Evolutionary conservation across 2,329 filamentous ascomycete species (phyloP), one percentile per base, ranked within the genome.

Genomic region (Diaporthe citri): DNA sequence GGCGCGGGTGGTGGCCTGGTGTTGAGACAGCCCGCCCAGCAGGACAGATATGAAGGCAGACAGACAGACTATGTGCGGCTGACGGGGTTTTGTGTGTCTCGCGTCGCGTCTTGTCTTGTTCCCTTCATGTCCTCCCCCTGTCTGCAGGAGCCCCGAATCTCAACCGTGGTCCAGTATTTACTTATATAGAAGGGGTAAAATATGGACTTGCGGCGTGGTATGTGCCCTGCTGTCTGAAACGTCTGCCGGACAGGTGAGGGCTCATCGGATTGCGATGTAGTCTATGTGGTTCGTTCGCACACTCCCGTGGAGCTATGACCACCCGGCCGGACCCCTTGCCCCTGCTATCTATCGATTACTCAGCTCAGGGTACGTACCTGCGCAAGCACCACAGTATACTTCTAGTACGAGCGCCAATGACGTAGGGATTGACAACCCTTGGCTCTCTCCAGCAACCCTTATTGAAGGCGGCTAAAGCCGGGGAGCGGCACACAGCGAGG

Each of bases 51-150:
- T 31, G 20, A 6, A 39, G 28, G 1, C 4, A 34, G 28, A 9
- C 17, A 31, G 28, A 56, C 12, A 55, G 31, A 12, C 13, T 69
- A 60, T 55, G 48, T 48, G 22, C 1, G 43, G 43, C 22, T 39
- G 39, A 36, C 17, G 67, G 48, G 51, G 66, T n/a, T 66, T 22
- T 52, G 64, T 31, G 62, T 67, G 15, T 22, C 22, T 75, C 46
- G n/a, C 36, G 22, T 4, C 4, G 56, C 81, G 77, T 93, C 57
- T 59, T 75, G 55, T 31, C n/a, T 28, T 28, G 12, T 13, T 43
- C 59, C 41, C 28, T 28, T 66, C 43, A 9, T 34, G 60, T 17
- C 57, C 57, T 43, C 15, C 6, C 25, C 6, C 25, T 28, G 67
- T 34, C 22, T 15, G 41, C 25, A 43, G 52, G 67, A 56, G 67